Evolutionary conservation across 2,329 filamentous ascomycete species (phyloP).

Genomic region (Talaromyces funiculosus): DNA sequence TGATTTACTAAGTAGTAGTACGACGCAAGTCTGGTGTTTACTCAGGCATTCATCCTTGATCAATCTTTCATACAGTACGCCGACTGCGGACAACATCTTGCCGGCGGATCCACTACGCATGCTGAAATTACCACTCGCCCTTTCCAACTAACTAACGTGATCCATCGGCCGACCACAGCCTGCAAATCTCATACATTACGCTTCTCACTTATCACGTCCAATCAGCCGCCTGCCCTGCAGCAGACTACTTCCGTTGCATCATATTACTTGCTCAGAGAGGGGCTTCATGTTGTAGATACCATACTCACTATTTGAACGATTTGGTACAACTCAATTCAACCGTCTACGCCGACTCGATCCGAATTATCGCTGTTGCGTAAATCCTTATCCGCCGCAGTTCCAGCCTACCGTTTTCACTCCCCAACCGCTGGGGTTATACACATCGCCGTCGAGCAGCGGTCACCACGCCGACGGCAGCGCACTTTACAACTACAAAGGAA

Average conservation of each 20-base stretch:
- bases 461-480: constrained; percentile 36
- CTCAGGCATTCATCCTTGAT: no score
- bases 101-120: constrained; percentile 5
- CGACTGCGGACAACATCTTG: background rate
- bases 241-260: constrained; percentile 1
- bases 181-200: constrained; percentile 6
- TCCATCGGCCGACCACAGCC: background rate
- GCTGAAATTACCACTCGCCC: constrained; percentile 3
- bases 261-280: background rate
- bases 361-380: constrained; percentile 8
- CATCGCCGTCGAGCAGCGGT: constrained; percentile 41
- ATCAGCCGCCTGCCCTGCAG: constrained; percentile 6
- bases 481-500: constrained; percentile 13
- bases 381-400: constrained; percentile 13
- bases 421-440: constrained; percentile 36
- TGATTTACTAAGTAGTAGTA: background rate
- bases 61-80: background rate
- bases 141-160: background rate
- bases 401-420: constrained; percentile 17
- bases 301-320: background rate
- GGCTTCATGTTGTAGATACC: background rate
- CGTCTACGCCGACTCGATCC: background rate
- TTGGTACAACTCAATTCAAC: background rate
- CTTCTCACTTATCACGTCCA: constrained; percentile 5
- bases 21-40: no score